These are phyloP conservation scores for Colletotrichum destructivum DNA, from an alignment of 2,329 filamentous ascomycete species.

Conservation along the genomic window DNA sequence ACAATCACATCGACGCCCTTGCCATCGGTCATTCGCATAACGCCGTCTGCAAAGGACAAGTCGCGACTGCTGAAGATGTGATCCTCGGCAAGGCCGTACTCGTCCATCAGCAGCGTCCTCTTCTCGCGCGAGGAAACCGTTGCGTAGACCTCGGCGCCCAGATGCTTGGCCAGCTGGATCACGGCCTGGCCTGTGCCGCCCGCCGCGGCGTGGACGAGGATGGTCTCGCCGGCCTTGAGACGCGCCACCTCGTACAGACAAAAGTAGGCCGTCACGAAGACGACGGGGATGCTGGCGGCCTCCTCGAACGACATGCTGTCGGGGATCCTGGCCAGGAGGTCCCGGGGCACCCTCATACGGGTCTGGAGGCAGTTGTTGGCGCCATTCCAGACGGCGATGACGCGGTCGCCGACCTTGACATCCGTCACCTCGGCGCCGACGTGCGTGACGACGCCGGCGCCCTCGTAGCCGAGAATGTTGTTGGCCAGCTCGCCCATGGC, in stretches of 20 bases:
- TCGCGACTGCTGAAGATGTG: constrained; percentile 54
- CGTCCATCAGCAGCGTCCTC: constrained; percentile 46
- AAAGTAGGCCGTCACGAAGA: constrained; percentile 49
- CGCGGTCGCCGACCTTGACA: constrained; percentile 52
- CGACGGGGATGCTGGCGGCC: constrained; percentile 48
- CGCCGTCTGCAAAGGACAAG: constrained; percentile 47
- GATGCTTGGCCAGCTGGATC: constrained; percentile 54
- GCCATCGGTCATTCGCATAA: constrained; percentile 47
- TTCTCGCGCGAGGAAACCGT: constrained; percentile 54
- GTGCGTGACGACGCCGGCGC: constrained; percentile 43
- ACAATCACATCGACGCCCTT: constrained; percentile 52
- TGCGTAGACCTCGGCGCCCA: constrained; percentile 58
- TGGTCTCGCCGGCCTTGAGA: constrained; percentile 53
- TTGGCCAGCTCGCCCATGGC: constrained; percentile 48
- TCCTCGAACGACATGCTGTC: constrained; percentile 46
- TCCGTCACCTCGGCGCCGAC: constrained; percentile 43
- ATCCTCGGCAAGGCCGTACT: constrained; percentile 49
- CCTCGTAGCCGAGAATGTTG: constrained; percentile 47
- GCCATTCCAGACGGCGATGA: constrained; percentile 40
- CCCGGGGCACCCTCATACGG: background rate
- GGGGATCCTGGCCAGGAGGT: constrained; percentile 44
- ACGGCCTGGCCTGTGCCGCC: constrained; percentile 57
- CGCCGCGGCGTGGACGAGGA: constrained; percentile 57
- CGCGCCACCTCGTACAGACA: constrained; percentile 36
- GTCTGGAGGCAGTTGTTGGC: constrained; percentile 8